Percentiles rank a stretch among this genome's conserved stretches.
Evolutionary conservation across 768 basidiomycete genomes (phyloP).

Genomic region (Mycena pura): DNA sequence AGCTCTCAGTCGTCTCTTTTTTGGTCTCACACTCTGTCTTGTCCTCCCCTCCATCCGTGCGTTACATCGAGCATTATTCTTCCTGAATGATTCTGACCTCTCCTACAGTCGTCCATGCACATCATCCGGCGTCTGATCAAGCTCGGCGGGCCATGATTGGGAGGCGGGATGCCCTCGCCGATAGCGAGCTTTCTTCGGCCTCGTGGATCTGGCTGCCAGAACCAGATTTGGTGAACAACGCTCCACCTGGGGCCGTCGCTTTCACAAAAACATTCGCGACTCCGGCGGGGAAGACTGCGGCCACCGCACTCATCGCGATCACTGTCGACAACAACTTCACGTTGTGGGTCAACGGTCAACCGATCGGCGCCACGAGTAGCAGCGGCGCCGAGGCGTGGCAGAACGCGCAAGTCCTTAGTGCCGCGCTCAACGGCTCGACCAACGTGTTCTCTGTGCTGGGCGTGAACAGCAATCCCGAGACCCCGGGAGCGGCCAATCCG

Average conservation of each 20-base stretch:
- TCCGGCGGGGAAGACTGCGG: constrained; percentile 11
- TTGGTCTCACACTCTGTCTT: background rate
- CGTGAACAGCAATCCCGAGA: background rate
- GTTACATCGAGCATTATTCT: background rate
- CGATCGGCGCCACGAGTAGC: constrained; percentile 10
- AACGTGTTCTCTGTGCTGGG: constrained; percentile 21
- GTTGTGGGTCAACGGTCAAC: constrained; percentile 20
- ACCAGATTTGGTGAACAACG: constrained; percentile 4
- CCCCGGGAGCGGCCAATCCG: background rate
- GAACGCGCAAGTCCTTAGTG: constrained; percentile 1
- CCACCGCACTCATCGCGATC: constrained; percentile 6
- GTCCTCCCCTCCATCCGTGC: background rate
- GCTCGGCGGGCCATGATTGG: background rate
- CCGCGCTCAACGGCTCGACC: constrained; percentile 12
- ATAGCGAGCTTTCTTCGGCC: constrained; percentile 9
- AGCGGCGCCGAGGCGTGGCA: background rate
- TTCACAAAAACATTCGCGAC: constrained; percentile 15
- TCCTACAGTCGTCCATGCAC: background rate
- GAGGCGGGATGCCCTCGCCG: constrained; percentile 11
- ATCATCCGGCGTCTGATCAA: background rate
- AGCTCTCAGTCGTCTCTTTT: background rate
- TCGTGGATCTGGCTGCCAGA: constrained; percentile 26
- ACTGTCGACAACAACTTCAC: constrained; percentile 25
- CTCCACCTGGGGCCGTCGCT: constrained; percentile 12
- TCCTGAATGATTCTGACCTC: background rate